Percentiles rank a stretch among this genome's conserved stretches.
Evolutionary conservation across 2,329 filamentous ascomycete species (phyloP).

Genomic region (Rhytidhysteron rufulum): DNA sequence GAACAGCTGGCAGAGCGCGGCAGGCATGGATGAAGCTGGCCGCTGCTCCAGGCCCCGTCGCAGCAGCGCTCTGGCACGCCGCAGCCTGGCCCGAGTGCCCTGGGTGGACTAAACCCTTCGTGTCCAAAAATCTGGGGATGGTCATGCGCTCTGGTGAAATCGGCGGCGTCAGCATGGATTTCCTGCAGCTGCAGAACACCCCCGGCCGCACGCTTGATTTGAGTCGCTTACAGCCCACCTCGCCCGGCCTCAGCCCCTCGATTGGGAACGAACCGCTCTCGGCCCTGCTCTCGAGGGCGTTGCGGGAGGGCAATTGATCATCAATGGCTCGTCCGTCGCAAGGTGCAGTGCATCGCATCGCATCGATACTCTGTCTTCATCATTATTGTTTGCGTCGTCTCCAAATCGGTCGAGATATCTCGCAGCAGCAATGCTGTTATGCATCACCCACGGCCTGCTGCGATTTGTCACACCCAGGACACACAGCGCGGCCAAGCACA

Average conservation of each 20-base stretch:
- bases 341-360: background rate
- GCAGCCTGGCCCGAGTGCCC: background rate
- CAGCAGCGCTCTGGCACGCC: constrained; percentile 1
- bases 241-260: constrained; percentile 9
- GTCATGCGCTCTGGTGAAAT: constrained; percentile 8
- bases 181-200: constrained; percentile 6
- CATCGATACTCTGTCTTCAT: too few relatives aligned
- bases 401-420: background rate
- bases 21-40: background rate
- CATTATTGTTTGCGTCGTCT: too few relatives aligned
- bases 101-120: constrained; percentile 6
- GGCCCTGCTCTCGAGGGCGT: constrained; percentile 1
- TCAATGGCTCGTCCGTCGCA: constrained; percentile 2
- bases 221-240: constrained; percentile 16
- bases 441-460: background rate
- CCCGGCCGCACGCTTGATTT: constrained; percentile 8
- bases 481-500: background rate
- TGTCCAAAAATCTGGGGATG: constrained; percentile 12
- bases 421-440: background rate
- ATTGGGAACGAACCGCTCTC: constrained; percentile 7
- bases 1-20: constrained; percentile 11
- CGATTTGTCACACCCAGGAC: constrained; percentile 5
- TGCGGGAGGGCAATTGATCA: constrained; percentile 5
- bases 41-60: constrained; percentile 5
- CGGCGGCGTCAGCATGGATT: constrained; percentile 7